Evolutionary conservation across 371 early-diverging fungal genomes (phyloP).

Genomic region (Circinella minor): DNA sequence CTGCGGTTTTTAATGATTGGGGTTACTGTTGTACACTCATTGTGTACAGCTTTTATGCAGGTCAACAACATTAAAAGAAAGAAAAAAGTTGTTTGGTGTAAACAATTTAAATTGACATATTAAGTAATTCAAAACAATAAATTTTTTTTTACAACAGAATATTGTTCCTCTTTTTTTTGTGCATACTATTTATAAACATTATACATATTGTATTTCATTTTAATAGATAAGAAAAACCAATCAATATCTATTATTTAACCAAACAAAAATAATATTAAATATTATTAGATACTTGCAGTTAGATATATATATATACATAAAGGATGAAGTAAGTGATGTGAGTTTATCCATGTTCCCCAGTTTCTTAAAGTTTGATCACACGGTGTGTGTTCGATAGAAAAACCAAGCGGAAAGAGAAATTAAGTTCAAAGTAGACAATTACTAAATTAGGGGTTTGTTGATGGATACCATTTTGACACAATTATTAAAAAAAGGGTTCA

Average conservation of each 20-base stretch:
- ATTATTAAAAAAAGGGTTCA: not conserved
- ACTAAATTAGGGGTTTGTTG: slow-evolving; percentile 13
- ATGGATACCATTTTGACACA: slow-evolving; percentile 6
- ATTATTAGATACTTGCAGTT: no score
- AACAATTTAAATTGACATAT: not conserved
- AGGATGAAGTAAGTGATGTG: no score
- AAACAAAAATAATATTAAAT: no score
- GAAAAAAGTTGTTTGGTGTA: not conserved
- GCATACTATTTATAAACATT: no score
- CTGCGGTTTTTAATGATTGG: slow-evolving; percentile 1
- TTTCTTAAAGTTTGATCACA: not conserved
- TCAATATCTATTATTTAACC: no score
- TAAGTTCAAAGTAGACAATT: not conserved
- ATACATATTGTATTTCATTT: no score
- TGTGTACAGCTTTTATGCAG: slow-evolving; percentile 5
- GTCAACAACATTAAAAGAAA: not conserved
- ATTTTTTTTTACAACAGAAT: not conserved
- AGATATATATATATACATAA: no score
- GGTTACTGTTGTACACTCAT: not conserved
- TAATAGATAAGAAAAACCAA: no score
- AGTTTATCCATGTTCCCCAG: no score
- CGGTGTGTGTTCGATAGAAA: not conserved
- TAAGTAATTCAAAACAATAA: slow-evolving; percentile 3
- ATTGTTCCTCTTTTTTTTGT: no score
- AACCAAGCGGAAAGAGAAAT: no score